Percentiles rank a stretch among this genome's conserved stretches.
These are phyloP conservation scores for Ophiocordyceps sinensis DNA, from an alignment of 2,329 filamentous ascomycete genomes.

Conservation along the genomic window DNA sequence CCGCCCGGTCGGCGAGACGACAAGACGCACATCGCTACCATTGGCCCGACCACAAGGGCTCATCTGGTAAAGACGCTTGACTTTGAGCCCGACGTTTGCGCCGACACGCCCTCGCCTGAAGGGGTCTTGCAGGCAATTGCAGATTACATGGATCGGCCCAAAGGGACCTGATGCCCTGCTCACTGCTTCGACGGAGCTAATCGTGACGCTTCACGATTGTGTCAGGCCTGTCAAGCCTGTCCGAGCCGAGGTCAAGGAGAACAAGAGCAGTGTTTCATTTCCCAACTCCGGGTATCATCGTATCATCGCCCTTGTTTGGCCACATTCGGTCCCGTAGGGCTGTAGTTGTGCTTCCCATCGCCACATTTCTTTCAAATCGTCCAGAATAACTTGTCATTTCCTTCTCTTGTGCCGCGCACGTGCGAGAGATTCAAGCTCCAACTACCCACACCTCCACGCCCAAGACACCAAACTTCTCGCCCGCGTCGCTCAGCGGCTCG, in stretches of 20 bases:
- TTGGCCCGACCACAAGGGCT: slow-evolving; percentile 82
- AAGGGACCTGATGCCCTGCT: neutral
- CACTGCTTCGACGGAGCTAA: neutral
- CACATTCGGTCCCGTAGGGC: neutral
- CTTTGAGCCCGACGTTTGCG: slow-evolving; percentile 65
- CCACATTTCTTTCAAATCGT: too few relatives aligned
- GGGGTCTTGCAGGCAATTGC: slow-evolving; percentile 59
- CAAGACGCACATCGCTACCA: slow-evolving; percentile 61
- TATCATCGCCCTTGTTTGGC: neutral
- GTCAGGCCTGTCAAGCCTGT: too few relatives aligned
- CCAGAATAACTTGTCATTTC: too few relatives aligned
- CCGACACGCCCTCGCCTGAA: slow-evolving; percentile 66
- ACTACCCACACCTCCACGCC: slow-evolving; percentile 92
- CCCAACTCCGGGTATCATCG: neutral
- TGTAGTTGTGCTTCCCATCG: neutral
- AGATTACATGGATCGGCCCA: neutral
- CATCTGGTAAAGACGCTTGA: slow-evolving; percentile 51
- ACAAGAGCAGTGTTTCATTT: too few relatives aligned
- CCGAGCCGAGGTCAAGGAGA: too few relatives aligned
- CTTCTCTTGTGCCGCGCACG: neutral
- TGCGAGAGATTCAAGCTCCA: slow-evolving; percentile 32
- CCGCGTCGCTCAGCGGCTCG: slow-evolving; percentile 83
- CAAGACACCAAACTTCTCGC: slow-evolving; percentile 78
- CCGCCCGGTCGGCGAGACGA: slow-evolving; percentile 14
- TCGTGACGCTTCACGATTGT: neutral